Conservation (phyloP, 495 filamentous ascomycete species). For the Massariosphaeria phaeospora region DNA sequence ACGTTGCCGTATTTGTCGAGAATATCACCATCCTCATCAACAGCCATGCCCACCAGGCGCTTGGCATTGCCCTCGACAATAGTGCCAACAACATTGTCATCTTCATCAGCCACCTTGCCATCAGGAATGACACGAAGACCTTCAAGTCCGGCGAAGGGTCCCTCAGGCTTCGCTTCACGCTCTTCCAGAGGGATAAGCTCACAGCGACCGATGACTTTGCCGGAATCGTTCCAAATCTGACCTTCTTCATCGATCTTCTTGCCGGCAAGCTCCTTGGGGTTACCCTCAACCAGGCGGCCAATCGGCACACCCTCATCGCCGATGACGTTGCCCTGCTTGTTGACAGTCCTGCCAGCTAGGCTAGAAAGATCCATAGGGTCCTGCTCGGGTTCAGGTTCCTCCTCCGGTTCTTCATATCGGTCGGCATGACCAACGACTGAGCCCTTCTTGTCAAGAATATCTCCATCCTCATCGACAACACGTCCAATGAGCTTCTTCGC, state of each 20-base stretch:
- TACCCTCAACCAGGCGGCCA: slow-evolving; percentile 63
- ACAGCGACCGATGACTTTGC: slow-evolving; percentile 66
- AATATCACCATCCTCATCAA: slow-evolving; percentile 82
- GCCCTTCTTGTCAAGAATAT: slow-evolving; percentile 59
- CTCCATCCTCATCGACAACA: slow-evolving; percentile 60
- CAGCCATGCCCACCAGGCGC: slow-evolving; percentile 65
- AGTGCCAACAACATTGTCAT: slow-evolving; percentile 64
- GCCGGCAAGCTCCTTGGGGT: slow-evolving; percentile 61
- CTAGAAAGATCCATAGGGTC: slow-evolving; percentile 54
- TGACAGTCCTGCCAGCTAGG: slow-evolving; percentile 62
- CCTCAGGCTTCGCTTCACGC: slow-evolving; percentile 62
- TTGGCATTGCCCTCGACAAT: slow-evolving; percentile 73
- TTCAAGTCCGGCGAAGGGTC: slow-evolving; percentile 71
- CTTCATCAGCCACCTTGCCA: slow-evolving; percentile 64
- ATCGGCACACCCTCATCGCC: slow-evolving; percentile 65
- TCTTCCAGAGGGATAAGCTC: slow-evolving; percentile 71
- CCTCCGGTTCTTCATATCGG: slow-evolving; percentile 49
- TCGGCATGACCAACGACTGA: slow-evolving; percentile 59
- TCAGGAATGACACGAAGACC: slow-evolving; percentile 62
- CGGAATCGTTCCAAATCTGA: slow-evolving; percentile 67
- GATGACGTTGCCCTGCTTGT: slow-evolving; percentile 76
- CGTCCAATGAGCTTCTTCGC: slow-evolving; percentile 60
- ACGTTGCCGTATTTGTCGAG: slow-evolving; percentile 74
- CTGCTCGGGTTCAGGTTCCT: slow-evolving; percentile 38
- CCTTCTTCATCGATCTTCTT: slow-evolving; percentile 67